A percentile compares a stretch with the other conserved stretches of the same genome.
These are phyloP conservation scores for Schrenkiella parvula DNA, from an alignment of 345 rosid species.

Conservation along the genomic window DNA sequence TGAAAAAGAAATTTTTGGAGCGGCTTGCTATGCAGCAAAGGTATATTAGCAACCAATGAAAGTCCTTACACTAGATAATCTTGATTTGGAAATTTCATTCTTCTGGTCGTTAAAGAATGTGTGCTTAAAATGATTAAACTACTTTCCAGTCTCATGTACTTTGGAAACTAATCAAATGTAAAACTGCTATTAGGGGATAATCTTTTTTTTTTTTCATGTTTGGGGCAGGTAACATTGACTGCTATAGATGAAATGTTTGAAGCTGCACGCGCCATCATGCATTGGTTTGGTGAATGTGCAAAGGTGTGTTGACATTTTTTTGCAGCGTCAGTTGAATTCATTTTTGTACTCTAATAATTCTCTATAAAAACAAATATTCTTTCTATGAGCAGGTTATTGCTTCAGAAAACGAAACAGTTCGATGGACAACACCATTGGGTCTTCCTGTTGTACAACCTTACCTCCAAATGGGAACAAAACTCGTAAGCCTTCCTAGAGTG, in stretches of 20 bases:
- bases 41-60: constrained; percentile 38
- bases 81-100: neutral
- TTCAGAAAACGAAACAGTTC: constrained; percentile 80
- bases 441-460: constrained; percentile 99
- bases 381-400: constrained; percentile 60
- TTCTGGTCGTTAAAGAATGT: neutral
- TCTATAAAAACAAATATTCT: neutral
- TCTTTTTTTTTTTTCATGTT: constrained; percentile 22
- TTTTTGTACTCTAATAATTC: neutral
- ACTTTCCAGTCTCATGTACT: neutral
- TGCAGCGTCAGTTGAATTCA: neutral
- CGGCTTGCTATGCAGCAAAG: constrained; percentile 97
- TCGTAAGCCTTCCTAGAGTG: constrained; percentile 45
- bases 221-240: constrained; percentile 66
- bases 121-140: neutral
- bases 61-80: neutral
- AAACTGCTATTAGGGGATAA: neutral
- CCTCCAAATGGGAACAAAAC: constrained; percentile 61
- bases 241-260: constrained; percentile 95
- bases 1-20: constrained; percentile 51
- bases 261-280: constrained; percentile 93
- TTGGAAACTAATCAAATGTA: neutral
- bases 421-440: constrained; percentile 95
- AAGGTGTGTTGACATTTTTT: constrained; percentile 45
- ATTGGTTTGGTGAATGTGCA: constrained; percentile 97